These are phyloP conservation scores for Apiotrichum laibachii DNA, from an alignment of 1,284 basidiomycete genomes.

Conservation along the genomic window DNA sequence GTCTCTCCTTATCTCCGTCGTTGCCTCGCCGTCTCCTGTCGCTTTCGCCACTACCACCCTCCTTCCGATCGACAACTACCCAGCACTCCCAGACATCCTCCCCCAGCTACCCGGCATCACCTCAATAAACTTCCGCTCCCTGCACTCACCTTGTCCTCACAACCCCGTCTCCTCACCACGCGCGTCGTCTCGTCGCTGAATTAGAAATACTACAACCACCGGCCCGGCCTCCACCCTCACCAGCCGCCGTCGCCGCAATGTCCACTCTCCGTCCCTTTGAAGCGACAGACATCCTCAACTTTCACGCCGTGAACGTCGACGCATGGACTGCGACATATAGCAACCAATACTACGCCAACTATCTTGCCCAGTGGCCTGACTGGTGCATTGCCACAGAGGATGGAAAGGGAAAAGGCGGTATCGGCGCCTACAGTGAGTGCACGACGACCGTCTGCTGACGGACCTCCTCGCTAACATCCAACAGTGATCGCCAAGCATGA, in stretches of 20 bases:
- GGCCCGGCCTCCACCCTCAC: too few relatives aligned
- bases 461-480: conserved; percentile 1
- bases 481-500: conserved; percentile 52
- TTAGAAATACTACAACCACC: too few relatives aligned
- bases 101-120: too few relatives aligned
- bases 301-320: conserved; percentile 56
- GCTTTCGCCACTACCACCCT: too few relatives aligned
- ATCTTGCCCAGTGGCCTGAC: conserved; percentile 46
- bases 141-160: too few relatives aligned
- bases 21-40: too few relatives aligned
- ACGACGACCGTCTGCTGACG: not conserved
- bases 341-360: conserved; percentile 46
- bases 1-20: too few relatives aligned
- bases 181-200: too few relatives aligned
- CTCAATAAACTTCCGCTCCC: too few relatives aligned
- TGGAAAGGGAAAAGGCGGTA: conserved; percentile 22
- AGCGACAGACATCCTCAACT: conserved; percentile 52
- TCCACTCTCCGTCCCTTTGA: conserved; percentile 54
- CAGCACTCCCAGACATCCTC: too few relatives aligned
- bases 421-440: conserved; percentile 42
- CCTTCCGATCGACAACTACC: too few relatives aligned
- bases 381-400: conserved; percentile 37
- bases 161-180: too few relatives aligned
- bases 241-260: conserved; percentile 36
- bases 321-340: conserved; percentile 57